phyloP scores from a whole-genome alignment of 2,329 filamentous ascomycete species.

The Epichloe uncinata region DNA sequence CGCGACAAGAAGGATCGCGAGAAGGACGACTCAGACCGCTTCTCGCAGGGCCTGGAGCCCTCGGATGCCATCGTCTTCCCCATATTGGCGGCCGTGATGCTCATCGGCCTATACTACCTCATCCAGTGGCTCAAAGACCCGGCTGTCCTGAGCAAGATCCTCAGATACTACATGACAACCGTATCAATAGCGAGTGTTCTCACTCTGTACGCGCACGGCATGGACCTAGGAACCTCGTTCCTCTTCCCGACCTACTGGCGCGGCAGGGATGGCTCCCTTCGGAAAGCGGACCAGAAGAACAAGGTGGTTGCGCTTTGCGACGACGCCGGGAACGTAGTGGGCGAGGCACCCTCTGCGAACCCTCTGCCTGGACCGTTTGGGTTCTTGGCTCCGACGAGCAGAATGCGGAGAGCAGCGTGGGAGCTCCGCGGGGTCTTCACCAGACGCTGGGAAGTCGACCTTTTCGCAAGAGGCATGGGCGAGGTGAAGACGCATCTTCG shows the following conservation, averaged over 20 bases:
- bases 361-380: conserved; percentile 20
- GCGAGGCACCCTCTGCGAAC: conserved; percentile 11
- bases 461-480: conserved; percentile 37
- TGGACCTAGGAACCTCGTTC: conserved; percentile 51
- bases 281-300: conserved; percentile 28
- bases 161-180: conserved; percentile 71
- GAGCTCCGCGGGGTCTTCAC: conserved; percentile 34
- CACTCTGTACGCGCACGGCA: conserved; percentile 57
- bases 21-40: conserved; percentile 31
- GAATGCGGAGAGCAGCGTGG: conserved; percentile 26
- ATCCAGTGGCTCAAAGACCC: conserved; percentile 83
- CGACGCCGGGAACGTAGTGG: conserved; percentile 17
- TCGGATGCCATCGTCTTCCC: conserved; percentile 80
- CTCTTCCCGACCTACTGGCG: conserved; percentile 63
- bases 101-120: conserved; percentile 70
- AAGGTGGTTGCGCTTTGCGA: conserved; percentile 26
- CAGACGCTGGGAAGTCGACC: conserved; percentile 36
- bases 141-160: conserved; percentile 64
- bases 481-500: conserved; percentile 37
- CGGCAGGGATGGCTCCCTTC: conserved; percentile 27
- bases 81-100: conserved; percentile 56
- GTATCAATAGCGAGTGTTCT: conserved; percentile 68
- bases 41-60: conserved; percentile 39
- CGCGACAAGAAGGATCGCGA: conserved; percentile 33
- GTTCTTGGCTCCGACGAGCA: conserved; percentile 20